Evolutionary conservation across 2,329 filamentous ascomycete genomes (phyloP), one percentile per base, ranked within the genome.

Genomic region (Colletotrichum simmondsii): DNA sequence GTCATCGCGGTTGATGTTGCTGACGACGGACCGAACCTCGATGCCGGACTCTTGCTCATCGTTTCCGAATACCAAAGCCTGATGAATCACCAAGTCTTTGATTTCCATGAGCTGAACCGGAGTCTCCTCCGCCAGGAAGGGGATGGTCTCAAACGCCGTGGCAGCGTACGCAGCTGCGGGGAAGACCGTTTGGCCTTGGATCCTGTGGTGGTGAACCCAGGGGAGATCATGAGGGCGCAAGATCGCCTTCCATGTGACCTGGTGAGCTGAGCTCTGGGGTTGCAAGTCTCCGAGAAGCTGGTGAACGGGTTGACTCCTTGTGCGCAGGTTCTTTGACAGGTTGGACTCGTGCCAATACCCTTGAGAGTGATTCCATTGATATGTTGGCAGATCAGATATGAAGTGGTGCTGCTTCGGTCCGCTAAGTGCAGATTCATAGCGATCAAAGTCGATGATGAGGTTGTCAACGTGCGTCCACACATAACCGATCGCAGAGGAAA

Each of bases 81-180:
- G 35, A 6, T 57, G 53, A 11, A 65, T 65, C 19, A n/a, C 32
- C 19, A 65, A 19, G 32, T 58, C 30, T 11, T 32, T 42, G 12
- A 65, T 46, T 19, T 65, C 63, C 14, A 58, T 37, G 42, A 57
- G 24, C 63, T 49, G 24, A 16, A 65, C 8, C 19, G 32, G 22
- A 6, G 32, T n/a, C 7, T 22, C 53, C 10, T 16, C 24, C 10
- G 52, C 63, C 4, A 65, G 35, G 53, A 58, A 59, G 8, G 30
- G 57, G 5, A 59, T 59, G 2, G 57, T 59, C n/a, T 59, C 57
- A 7, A 59, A 42, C 2, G 82, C 84, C 78, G 86, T 85, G 24
- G 79, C 77, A 1, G 86, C 61, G 74, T 85, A 87, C 0, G 80
- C 85, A 1, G 85, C 82, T 2, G 76, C 83, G 0, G 87, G 87